A percentile compares a stretch with the other conserved stretches of the same genome.
Conservation (phyloP, 78 protist species). For the Dictyostelium discoideum region DNA sequence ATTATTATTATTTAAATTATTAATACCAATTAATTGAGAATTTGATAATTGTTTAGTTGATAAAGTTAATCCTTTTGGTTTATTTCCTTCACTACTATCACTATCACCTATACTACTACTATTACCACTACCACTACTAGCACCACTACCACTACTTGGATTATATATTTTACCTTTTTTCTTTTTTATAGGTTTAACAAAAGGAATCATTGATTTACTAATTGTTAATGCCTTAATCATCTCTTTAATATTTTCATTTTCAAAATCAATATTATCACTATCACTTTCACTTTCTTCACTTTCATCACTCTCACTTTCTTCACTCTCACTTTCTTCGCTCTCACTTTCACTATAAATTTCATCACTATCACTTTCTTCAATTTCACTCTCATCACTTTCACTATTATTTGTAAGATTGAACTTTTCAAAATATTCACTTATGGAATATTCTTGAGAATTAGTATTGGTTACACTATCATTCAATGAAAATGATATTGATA, state of each 20-base stretch:
- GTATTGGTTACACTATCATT: neutral
- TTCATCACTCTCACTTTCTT: neutral
- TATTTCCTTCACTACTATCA: neutral
- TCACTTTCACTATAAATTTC: neutral
- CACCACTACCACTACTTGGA: constrained; percentile 1
- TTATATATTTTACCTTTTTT: neutral
- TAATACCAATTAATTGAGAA: neutral
- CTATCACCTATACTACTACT: neutral
- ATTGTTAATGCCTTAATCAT: neutral
- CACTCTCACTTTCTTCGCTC: neutral
- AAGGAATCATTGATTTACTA: constrained; percentile 1
- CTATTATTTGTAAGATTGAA: too few relatives aligned
- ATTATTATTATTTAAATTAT: too few relatives aligned
- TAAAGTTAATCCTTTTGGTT: neutral
- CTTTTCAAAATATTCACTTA: neutral
- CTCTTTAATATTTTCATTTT: neutral
- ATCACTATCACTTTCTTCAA: neutral
- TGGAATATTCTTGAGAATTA: neutral
- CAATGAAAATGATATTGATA: neutral
- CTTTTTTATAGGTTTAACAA: neutral
- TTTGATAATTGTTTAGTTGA: neutral
- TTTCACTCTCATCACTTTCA: neutral
- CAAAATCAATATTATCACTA: too few relatives aligned
- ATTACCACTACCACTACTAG: neutral
- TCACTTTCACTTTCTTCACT: neutral